Evolutionary conservation across 2,329 filamentous ascomycete species (phyloP), one percentile per base, ranked within the genome.

Genomic region (Aplosporella prunicola): DNA sequence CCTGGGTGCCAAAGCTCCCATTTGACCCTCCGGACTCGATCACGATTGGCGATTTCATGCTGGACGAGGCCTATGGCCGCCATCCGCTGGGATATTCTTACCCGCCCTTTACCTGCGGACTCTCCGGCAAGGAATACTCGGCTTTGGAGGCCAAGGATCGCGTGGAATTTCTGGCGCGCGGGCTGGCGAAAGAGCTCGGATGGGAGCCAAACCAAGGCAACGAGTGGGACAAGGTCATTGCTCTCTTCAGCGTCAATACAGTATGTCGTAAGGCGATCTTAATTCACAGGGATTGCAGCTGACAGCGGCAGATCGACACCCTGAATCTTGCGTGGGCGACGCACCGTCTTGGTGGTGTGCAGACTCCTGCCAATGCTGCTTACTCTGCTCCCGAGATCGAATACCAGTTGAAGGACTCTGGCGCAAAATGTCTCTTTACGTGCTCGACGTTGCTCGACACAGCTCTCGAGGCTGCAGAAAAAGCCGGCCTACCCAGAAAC

Each of bases 221-320:
- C 0, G 82, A 88, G 55, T 91, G 80, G 80, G 83, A 91, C 51
- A 86, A 87, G 57, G 81, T 88, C 16, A 66, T 85, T 32, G 80
- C 69, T 4, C 65, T 88, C 18, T 93, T 84, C 61, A 79, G 80
- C n/a, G 60, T 87, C 42, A 93, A 93, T 55, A 85, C 83, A 20
- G 81, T 85, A 60, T 42, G 71, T 54, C 13, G 29, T 6, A 38
- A 13, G 7, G 14, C 22, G 5, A 13, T 13, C 31, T 14, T 9
- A 8, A 8, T 4, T 22, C 4, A 11, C 2, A 14, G n/a, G n/a
- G 17, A 34, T 9, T 4, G n/a, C 15, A 28, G 41, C 48, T 57
- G 43, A 57, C 41, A 16, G 9, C 5, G 9, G 9, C 36, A 84
- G 74, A 76, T 91, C 45, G 83, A 91, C 58, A 84, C 80, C 36